Evolutionary conservation across 2,329 filamentous ascomycete genomes (phyloP), one percentile per base, ranked within the genome.

Genomic region (Fusarium sp.): DNA sequence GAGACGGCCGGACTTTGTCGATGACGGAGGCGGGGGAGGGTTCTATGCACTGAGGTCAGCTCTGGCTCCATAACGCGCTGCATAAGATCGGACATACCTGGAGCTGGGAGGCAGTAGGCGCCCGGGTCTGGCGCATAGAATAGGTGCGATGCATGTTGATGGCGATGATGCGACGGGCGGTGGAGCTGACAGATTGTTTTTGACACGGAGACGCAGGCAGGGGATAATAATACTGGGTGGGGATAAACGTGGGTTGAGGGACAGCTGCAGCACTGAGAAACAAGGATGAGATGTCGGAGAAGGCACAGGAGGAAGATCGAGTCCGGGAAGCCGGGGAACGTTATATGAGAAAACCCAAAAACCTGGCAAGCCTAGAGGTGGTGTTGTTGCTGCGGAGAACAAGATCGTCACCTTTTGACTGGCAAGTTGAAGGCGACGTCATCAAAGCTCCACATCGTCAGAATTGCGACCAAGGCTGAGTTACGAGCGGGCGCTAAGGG

Each of bases 71-170:
- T 27, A 29, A n/a, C 33, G 34, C 20, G 20, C 42, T 36, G 44
- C 29, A 25, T 16, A 8, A 10, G 6, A 27, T n/a, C 6, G 13
- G 11, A 64, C 81, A 67, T 77, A 88, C 86, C 80, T 89, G 86
- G 49, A 89, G 83, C 78, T 89, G 86, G 78, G 93, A 96, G 78
- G 96, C 96, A 73, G 96, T 99, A 53, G 96, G 96, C 82, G 93
- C 93, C 87, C 96, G 91, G 82, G 92, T 91, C 83, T 96, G 92
- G 90, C 96, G 94, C 96, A 97, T 97, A 77, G 93, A 97, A 82
- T 98, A 99, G 73, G 96, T 97, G 81, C 95, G 93, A 88, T 99
- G 96, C 95, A 99, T 99, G 62, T 68, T 83, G 82, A 42, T 69
- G 60, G 60, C 66, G 65, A 50, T 70, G 70, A 64, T 74, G 63